These are phyloP conservation scores for Cucurbitaria berberidis DNA, from an alignment of 2,329 filamentous ascomycete genomes.

Conservation along the genomic window DNA sequence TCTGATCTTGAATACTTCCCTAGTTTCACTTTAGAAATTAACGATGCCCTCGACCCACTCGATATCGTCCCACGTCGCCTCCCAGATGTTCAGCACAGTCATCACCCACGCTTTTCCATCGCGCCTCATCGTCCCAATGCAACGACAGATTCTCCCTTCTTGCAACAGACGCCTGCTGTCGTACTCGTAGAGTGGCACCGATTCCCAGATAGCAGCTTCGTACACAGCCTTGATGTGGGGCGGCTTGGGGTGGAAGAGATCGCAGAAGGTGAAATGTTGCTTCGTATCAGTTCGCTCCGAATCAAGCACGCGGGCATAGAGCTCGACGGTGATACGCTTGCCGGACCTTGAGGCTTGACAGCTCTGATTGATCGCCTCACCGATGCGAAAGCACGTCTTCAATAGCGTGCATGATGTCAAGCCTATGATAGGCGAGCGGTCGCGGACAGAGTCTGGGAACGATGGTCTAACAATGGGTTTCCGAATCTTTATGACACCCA, in stretches of 20 bases:
- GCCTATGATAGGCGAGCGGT: slow-evolving; percentile 62
- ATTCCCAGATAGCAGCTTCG: slow-evolving; percentile 53
- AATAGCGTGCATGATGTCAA: slow-evolving; percentile 56
- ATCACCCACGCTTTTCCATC: slow-evolving; percentile 53
- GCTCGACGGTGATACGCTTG: slow-evolving; percentile 61
- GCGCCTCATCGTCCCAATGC: slow-evolving; percentile 57
- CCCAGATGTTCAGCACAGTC: slow-evolving; percentile 58
- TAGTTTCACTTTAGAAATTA: slow-evolving; percentile 16
- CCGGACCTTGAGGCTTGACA: slow-evolving; percentile 55
- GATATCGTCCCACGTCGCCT: slow-evolving; percentile 62
- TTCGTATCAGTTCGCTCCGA: slow-evolving; percentile 62
- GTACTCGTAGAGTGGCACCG: slow-evolving; percentile 53
- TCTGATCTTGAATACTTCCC: background rate
- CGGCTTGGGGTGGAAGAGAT: slow-evolving; percentile 65
- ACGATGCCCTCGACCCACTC: slow-evolving; percentile 56
- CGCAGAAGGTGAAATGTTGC: slow-evolving; percentile 69
- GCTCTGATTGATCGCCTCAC: slow-evolving; percentile 63
- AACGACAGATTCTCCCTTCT: slow-evolving; percentile 53
- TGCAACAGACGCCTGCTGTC: slow-evolving; percentile 55
- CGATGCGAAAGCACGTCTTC: slow-evolving; percentile 68
- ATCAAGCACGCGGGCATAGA: slow-evolving; percentile 66
- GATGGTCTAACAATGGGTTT: slow-evolving; percentile 58
- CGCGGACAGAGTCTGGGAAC: slow-evolving; percentile 58
- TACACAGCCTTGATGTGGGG: slow-evolving; percentile 60
- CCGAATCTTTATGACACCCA: slow-evolving; percentile 4